Evolutionary conservation across 495 filamentous ascomycete species (phyloP).

Genomic region (Extremus antarcticus): DNA sequence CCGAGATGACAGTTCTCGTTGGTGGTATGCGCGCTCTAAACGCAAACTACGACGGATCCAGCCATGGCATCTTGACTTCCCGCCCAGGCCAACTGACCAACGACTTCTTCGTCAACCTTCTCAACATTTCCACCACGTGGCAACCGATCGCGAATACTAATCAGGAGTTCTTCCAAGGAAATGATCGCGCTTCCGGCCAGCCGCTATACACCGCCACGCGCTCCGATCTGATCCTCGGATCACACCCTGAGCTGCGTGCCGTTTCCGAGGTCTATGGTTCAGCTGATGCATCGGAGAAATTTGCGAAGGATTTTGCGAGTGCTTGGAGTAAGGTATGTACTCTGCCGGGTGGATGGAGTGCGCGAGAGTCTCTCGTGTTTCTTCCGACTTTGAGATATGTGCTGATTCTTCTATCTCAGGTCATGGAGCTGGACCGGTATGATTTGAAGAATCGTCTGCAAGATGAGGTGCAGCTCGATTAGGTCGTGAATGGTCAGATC

Average conservation of each 20-base stretch:
- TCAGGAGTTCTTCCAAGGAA: constrained; percentile 48
- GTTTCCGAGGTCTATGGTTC: constrained; percentile 54
- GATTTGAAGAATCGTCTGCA: constrained; percentile 35
- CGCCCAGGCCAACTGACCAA: constrained; percentile 55
- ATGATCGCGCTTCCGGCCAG: constrained; percentile 50
- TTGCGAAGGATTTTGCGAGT: constrained; percentile 55
- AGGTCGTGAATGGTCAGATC: no score
- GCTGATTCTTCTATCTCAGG: no score
- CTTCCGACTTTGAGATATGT: no score
- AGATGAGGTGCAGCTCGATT: no score
- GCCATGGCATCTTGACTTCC: constrained; percentile 51
- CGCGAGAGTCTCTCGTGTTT: no score
- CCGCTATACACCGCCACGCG: constrained; percentile 57
- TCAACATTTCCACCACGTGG: constrained; percentile 54
- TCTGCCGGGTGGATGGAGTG: no score
- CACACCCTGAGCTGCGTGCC: constrained; percentile 57
- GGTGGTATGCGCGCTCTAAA: constrained; percentile 54
- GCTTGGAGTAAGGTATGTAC: constrained; percentile 65
- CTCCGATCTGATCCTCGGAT: constrained; percentile 55
- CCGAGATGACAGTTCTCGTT: constrained; percentile 53
- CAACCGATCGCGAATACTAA: constrained; percentile 37
- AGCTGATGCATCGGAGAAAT: constrained; percentile 44
- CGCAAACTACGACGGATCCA: constrained; percentile 53
- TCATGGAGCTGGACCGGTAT: constrained; percentile 59
- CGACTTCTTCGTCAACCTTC: constrained; percentile 63